Evolutionary conservation across 805 yeast genomes (phyloP).

Genomic region (Candida ipomoeae): DNA sequence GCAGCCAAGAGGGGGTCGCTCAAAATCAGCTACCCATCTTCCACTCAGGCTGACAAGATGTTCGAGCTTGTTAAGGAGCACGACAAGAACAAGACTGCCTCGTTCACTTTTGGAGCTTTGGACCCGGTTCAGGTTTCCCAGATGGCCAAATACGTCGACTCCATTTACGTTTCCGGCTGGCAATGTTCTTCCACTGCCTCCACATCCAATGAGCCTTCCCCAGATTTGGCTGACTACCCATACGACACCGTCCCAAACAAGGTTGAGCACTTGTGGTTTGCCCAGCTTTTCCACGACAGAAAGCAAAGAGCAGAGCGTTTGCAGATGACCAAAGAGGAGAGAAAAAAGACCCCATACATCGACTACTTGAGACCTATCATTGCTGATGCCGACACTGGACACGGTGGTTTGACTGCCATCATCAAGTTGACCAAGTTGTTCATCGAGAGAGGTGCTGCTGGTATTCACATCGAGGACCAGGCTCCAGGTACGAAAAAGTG

Average conservation of each 20-base stretch:
- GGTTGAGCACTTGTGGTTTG: constrained; percentile 94
- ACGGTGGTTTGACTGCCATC: constrained; percentile 96
- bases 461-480: constrained; percentile 97
- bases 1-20: constrained; percentile 84
- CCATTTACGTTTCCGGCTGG: constrained; percentile 96
- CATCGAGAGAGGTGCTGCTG: constrained; percentile 98
- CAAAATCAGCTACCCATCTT: constrained; percentile 71
- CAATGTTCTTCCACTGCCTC: constrained; percentile 98
- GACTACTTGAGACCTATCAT: constrained; percentile 93
- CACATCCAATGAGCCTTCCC: constrained; percentile 95
- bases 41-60: constrained; percentile 77
- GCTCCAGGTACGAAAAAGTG: constrained; percentile 98
- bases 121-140: constrained; percentile 95
- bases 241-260: constrained; percentile 98
- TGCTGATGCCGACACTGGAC: constrained; percentile 99
- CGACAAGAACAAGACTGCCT: constrained; percentile 64
- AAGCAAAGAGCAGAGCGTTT: constrained; percentile 88
- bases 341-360: constrained; percentile 65
- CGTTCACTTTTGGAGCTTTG: constrained; percentile 92
- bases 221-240: constrained; percentile 98
- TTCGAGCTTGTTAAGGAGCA: constrained; percentile 68
- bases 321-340: constrained; percentile 54
- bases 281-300: constrained; percentile 95
- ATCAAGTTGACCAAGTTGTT: constrained; percentile 93
- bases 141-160: constrained; percentile 93